phyloP scores from a whole-genome alignment of 495 filamentous ascomycete genomes.

The Aspergillus nanangensis region DNA sequence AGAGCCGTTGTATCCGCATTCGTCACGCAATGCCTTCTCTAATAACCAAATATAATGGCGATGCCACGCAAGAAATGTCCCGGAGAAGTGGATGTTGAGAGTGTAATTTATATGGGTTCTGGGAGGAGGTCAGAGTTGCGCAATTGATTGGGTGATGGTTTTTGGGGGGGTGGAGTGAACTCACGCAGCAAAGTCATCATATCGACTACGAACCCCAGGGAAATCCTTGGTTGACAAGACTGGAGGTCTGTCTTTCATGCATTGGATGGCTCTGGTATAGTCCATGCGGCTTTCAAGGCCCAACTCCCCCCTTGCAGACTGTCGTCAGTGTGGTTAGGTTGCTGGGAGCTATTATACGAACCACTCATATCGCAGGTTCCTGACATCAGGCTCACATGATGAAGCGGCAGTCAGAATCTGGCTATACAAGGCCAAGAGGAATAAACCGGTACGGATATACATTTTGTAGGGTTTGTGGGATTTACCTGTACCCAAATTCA shows the following conservation, averaged over 20 bases:
- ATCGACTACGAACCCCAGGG: neutral
- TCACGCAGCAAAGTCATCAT: neutral
- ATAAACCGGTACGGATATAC: no score
- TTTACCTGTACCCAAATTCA: no score
- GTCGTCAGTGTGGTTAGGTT: no score
- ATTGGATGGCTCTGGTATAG: neutral
- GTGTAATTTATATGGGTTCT: neutral
- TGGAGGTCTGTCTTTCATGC: neutral
- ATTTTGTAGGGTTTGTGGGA: no score
- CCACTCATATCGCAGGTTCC: no score
- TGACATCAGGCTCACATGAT: no score
- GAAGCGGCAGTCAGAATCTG: no score
- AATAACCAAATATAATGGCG: neutral
- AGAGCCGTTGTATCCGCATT: neutral
- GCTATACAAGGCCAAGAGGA: no score
- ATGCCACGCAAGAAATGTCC: neutral
- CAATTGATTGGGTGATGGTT: no score
- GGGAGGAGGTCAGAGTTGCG: neutral
- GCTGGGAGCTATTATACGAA: no score
- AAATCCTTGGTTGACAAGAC: neutral
- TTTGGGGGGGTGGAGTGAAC: no score
- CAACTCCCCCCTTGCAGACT: conserved; percentile 3
- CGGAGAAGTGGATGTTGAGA: neutral
- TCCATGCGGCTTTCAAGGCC: neutral
- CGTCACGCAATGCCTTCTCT: neutral